Conservation (phyloP, 2,329 filamentous ascomycete species). For the Cladosporium austrohemisphaericum region DNA sequence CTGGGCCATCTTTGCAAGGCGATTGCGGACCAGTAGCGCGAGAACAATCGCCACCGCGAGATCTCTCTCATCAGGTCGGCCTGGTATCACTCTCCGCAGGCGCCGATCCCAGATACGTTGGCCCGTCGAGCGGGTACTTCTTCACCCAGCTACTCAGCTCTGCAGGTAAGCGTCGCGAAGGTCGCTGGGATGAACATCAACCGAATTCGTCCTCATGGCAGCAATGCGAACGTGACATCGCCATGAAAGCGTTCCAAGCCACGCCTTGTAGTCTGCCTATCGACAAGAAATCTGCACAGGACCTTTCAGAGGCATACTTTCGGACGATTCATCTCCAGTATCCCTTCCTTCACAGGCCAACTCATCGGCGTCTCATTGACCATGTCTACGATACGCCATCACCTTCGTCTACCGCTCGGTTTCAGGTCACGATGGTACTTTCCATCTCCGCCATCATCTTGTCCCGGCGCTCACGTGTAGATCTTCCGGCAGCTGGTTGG, state of each 20-base stretch:
- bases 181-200: background rate
- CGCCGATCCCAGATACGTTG: background rate
- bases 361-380: slow-evolving; percentile 9
- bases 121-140: slow-evolving; percentile 1
- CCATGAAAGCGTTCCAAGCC: background rate
- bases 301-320: slow-evolving; percentile 35
- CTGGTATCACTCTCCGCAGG: slow-evolving; percentile 1
- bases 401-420: background rate
- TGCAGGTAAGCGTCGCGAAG: background rate
- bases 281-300: background rate
- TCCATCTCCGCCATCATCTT: background rate
- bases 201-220: background rate
- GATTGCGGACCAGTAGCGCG: too few species aligned
- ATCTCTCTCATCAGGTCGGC: slow-evolving; percentile 2
- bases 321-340: slow-evolving; percentile 39
- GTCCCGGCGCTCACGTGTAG: background rate
- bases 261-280: background rate
- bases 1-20: too few species aligned
- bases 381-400: too few species aligned
- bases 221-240: background rate
- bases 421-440: background rate
- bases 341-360: slow-evolving; percentile 37
- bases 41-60: background rate
- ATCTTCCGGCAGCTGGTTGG: background rate
- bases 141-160: background rate